Conservation (phyloP, 2,329 filamentous ascomycete species). For the Claviceps humidiphila region DNA sequence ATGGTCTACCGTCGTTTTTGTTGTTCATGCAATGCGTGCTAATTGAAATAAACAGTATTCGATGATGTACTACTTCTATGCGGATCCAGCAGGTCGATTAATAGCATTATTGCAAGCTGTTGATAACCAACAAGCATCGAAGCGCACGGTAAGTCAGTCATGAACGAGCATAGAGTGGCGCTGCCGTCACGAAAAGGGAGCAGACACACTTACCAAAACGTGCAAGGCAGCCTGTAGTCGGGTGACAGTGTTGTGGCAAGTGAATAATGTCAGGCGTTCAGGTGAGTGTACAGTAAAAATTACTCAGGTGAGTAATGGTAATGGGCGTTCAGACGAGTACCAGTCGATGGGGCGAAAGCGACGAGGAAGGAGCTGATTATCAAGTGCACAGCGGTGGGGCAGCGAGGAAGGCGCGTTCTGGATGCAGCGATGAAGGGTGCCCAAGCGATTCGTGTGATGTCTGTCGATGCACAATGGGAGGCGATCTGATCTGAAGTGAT, state of each 20-base stretch:
- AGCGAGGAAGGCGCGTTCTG: background rate
- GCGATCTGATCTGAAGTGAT: background rate
- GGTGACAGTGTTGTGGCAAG: background rate
- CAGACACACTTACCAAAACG: background rate
- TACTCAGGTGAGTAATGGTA: no score
- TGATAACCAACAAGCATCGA: background rate
- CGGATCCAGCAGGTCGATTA: constrained; percentile 2
- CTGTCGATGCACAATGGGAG: background rate
- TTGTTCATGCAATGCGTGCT: background rate
- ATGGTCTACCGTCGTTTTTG: background rate
- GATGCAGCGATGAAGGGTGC: background rate
- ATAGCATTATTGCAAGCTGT: constrained; percentile 4
- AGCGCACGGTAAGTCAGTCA: background rate
- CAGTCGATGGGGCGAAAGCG: background rate
- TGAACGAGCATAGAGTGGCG: background rate
- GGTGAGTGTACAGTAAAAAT: no score
- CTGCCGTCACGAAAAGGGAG: background rate
- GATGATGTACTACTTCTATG: background rate
- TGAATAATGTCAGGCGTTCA: background rate
- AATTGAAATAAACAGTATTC: background rate
- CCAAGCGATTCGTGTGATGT: background rate
- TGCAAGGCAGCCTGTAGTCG: background rate
- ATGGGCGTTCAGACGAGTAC: no score
- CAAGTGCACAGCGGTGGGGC: background rate
- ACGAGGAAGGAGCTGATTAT: background rate